Evolutionary conservation across 1,284 basidiomycete genomes (phyloP).

Genomic region (Cutaneotrichosporon arboriforme): DNA sequence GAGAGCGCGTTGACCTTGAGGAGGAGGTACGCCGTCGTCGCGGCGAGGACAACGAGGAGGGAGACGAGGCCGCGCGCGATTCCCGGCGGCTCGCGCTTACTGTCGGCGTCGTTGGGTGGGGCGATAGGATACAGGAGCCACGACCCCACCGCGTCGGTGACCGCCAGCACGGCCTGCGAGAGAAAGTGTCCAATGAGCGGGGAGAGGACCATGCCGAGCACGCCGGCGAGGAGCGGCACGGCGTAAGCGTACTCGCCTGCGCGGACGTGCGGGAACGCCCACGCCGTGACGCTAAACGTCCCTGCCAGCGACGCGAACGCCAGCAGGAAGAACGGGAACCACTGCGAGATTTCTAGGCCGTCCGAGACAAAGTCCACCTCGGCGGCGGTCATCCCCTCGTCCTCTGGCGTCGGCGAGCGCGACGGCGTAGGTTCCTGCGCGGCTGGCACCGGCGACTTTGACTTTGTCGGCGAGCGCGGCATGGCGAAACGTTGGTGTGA

Average conservation of each 20-base stretch:
- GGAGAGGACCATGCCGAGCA: neutral
- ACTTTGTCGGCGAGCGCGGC: too few species aligned
- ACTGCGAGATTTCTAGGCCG: neutral
- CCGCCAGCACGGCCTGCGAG: neutral
- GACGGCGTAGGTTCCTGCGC: too few species aligned
- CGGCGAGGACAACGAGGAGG: neutral
- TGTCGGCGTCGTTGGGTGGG: too few species aligned
- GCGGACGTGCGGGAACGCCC: neutral
- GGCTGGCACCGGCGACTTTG: too few species aligned
- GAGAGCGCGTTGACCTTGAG: neutral
- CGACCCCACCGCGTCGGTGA: neutral
- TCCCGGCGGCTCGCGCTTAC: neutral
- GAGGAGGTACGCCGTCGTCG: neutral
- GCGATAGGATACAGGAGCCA: neutral
- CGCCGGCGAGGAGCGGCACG: neutral
- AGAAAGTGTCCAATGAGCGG: neutral
- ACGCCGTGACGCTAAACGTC: neutral
- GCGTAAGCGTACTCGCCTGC: neutral
- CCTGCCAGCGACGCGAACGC: conserved; percentile 3
- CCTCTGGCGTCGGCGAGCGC: too few species aligned
- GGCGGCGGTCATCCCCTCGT: too few species aligned
- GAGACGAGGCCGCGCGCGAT: neutral
- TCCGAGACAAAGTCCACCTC: neutral
- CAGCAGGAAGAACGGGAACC: conserved; percentile 2
- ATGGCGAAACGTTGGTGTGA: too few species aligned